Evolutionary conservation across 352 stramenopile species (phyloP).

Genomic region (Phytophthora cryptogea): DNA sequence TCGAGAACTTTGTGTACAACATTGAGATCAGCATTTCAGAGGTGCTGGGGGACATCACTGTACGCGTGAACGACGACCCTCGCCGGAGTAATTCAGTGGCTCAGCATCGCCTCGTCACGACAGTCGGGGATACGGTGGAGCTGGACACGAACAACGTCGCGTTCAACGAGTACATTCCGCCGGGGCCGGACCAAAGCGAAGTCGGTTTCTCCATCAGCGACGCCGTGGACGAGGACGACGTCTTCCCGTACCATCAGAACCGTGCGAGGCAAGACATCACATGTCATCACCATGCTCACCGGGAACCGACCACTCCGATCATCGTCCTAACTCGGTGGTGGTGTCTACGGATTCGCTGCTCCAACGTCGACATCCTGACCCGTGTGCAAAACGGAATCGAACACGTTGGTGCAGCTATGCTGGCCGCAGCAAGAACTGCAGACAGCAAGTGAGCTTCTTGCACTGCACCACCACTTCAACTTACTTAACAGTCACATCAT

Average conservation of each 20-base stretch:
- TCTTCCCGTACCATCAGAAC: conserved; percentile 37
- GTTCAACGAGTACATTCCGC: conserved; percentile 34
- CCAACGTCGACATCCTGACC: conserved; percentile 18
- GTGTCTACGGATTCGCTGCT: conserved; percentile 28
- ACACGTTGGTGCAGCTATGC: conserved; percentile 24
- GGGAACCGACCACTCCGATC: conserved; percentile 5
- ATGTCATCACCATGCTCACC: conserved; percentile 19
- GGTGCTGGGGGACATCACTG: conserved; percentile 43
- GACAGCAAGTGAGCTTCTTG: no score
- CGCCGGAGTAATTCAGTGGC: conserved; percentile 24
- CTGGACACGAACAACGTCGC: conserved; percentile 48
- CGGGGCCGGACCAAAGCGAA: conserved; percentile 16
- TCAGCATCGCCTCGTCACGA: conserved; percentile 44
- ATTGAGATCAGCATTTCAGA: conserved; percentile 57
- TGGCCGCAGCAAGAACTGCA: conserved; percentile 16
- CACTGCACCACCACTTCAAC: background rate
- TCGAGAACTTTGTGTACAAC: conserved; percentile 48
- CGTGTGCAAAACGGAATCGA: conserved; percentile 28
- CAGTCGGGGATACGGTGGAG: conserved; percentile 26
- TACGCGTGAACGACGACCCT: conserved; percentile 54
- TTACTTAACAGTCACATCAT: conserved; percentile 2
- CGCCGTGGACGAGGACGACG: conserved; percentile 45
- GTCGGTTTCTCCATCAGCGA: conserved; percentile 38
- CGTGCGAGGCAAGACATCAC: conserved; percentile 40
- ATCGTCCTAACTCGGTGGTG: conserved; percentile 31